Evolutionary conservation across 2,329 filamentous ascomycete species (phyloP).

Genomic region (Pseudogymnoascus sp.): DNA sequence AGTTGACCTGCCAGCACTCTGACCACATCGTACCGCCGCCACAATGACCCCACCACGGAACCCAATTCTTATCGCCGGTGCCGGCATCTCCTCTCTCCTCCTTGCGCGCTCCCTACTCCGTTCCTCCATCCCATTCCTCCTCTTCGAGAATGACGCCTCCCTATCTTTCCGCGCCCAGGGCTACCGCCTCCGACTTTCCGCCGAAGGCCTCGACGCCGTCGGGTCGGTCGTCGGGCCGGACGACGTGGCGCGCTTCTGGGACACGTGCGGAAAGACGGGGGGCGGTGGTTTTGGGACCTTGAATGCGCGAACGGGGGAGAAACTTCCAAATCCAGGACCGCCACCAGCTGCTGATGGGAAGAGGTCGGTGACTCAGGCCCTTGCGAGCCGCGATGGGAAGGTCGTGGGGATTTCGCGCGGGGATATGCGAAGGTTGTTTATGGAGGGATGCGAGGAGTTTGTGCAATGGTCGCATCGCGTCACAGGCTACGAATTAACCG

Average conservation of each 20-base stretch:
- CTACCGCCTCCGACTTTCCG: conserved; percentile 53
- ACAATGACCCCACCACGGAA: conserved; percentile 22
- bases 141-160: conserved; percentile 40
- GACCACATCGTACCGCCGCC: not conserved
- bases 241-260: conserved; percentile 50
- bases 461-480: conserved; percentile 52
- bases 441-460: conserved; percentile 47
- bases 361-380: conserved; percentile 23
- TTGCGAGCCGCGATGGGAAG: conserved; percentile 50
- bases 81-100: conserved; percentile 33
- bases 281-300: conserved; percentile 45
- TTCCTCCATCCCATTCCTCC: conserved; percentile 32
- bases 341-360: conserved; percentile 22
- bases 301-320: conserved; percentile 48
- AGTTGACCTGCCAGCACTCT: not conserved
- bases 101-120: conserved; percentile 33
- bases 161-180: conserved; percentile 55
- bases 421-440: conserved; percentile 55
- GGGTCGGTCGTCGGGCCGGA: conserved; percentile 48
- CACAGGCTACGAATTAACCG: conserved; percentile 51
- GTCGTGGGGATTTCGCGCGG: conserved; percentile 56
- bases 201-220: conserved; percentile 52
- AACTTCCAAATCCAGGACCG: conserved; percentile 24
- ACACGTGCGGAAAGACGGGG: conserved; percentile 52
- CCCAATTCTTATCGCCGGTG: conserved; percentile 37